Evolutionary conservation across 1,139 yeast species (phyloP).

Genomic region (Yamadazyma dendronema): DNA sequence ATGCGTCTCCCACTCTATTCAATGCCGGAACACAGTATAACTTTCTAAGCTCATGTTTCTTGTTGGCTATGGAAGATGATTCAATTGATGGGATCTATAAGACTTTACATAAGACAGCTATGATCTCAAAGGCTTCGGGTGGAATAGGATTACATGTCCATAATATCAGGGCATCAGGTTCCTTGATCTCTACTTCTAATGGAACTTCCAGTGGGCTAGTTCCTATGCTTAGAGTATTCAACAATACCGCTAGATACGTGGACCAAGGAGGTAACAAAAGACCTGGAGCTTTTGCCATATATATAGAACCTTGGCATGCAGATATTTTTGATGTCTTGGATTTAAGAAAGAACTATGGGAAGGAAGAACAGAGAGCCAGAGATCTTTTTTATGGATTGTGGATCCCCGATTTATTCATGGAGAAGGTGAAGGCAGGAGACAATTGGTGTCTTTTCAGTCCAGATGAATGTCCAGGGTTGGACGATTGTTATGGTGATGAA

Average conservation of each 20-base stretch:
- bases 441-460: conserved; percentile 60
- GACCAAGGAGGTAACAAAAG: conserved; percentile 65
- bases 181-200: conserved; percentile 51
- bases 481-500: conserved; percentile 50
- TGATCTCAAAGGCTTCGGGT: conserved; percentile 58
- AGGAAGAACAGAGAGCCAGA: conserved; percentile 55
- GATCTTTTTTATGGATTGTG: conserved; percentile 59
- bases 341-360: conserved; percentile 55
- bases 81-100: conserved; percentile 59
- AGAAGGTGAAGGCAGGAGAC: conserved; percentile 45
- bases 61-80: conserved; percentile 57
- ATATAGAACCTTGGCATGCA: conserved; percentile 62
- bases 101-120: conserved; percentile 52
- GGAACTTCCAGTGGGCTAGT: conserved; percentile 57
- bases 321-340: conserved; percentile 54
- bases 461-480: conserved; percentile 49
- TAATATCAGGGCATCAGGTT: conserved; percentile 50
- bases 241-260: conserved; percentile 59
- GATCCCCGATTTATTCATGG: conserved; percentile 61
- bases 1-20: conserved; percentile 56
- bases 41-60: conserved; percentile 53
- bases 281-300: conserved; percentile 64
- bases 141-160: conserved; percentile 60
- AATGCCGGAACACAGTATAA: conserved; percentile 52
- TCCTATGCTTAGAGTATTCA: conserved; percentile 59